phyloP scores from a whole-genome alignment of 352 stramenopile genomes.

The Vaucheria bursata region DNA sequence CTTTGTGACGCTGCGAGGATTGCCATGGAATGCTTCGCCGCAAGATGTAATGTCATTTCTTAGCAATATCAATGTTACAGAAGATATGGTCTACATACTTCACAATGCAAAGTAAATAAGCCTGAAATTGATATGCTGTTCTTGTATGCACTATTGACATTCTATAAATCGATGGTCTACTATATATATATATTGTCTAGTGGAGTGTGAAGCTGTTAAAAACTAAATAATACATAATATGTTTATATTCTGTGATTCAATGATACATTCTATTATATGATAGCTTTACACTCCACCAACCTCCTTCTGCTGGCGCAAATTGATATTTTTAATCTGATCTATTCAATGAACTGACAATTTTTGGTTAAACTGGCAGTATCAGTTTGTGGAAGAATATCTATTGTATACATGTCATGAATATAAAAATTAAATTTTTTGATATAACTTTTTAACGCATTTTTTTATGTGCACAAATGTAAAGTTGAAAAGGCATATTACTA shows the following conservation, averaged over 20 bases:
- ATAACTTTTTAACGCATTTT: too few relatives aligned
- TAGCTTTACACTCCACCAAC: too few relatives aligned
- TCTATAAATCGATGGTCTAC: background rate
- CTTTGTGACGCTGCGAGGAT: conserved; percentile 37
- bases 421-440: too few relatives aligned
- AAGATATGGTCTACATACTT: conserved; percentile 29
- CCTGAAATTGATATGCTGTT: background rate
- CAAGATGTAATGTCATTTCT: conserved; percentile 44
- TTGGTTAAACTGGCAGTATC: too few relatives aligned
- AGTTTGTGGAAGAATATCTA: too few relatives aligned
- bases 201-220: background rate
- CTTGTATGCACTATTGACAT: background rate
- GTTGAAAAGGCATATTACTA: too few relatives aligned
- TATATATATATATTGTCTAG: background rate
- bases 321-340: background rate
- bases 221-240: background rate
- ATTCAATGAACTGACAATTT: too few relatives aligned
- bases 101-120: conserved; percentile 23
- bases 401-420: too few relatives aligned
- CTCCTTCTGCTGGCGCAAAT: background rate
- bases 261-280: too few relatives aligned
- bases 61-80: conserved; percentile 18
- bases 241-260: background rate
- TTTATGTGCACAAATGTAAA: too few relatives aligned
- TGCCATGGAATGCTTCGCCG: conserved; percentile 43